Evolutionary conservation across 1,284 basidiomycete genomes (phyloP), one percentile per base, ranked within the genome.

Genomic region (Tylopilus sp.): DNA sequence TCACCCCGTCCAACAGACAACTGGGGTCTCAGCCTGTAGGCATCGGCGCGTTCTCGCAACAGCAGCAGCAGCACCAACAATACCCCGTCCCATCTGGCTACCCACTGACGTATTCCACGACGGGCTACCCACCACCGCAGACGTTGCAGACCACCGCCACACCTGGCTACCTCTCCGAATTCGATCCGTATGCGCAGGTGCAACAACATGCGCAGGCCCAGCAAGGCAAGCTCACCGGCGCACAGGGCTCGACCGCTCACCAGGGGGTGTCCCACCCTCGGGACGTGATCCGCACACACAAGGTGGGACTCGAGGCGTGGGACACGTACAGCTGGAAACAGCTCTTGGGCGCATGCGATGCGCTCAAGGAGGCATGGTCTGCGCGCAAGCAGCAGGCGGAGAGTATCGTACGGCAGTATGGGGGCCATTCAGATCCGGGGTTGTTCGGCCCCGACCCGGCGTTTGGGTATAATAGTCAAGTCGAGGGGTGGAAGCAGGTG

Each of bases 261-360:
- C 20, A 50, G 43, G 78, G 78, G 5, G 65, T 74, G 15, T 61
- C 68, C 10, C 83, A 85, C 56, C 83, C 83, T 0, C 76, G 80
- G 35, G 81, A 84, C 41, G 76, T 74, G 53, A 77, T 86, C 51
- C 78, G 79, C 31, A 67, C 65, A 2, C 76, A 84, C 62, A 85
- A 84, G 53, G 57, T 64, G 0, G 76, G 78, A 61, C 72, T 85
- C 24, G 83, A 85, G 56, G 72, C 74, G 7, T 85, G 83, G 83
- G 81, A 85, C 54, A 31, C 63, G 6, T 76, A 75, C 48, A 70
- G 80, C 11, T 85, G 83, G 83, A 85, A 79, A 64, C 81, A 83
- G 64, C 68, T 83, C 35, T 61, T 84, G 17, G 62, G 64, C 48
- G 57, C 74, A 0, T 83, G 83, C 54, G 80, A 83, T 56, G 67